phyloP scores from a whole-genome alignment of 2,329 filamentous ascomycete genomes.

The Diaporthe helianthi region DNA sequence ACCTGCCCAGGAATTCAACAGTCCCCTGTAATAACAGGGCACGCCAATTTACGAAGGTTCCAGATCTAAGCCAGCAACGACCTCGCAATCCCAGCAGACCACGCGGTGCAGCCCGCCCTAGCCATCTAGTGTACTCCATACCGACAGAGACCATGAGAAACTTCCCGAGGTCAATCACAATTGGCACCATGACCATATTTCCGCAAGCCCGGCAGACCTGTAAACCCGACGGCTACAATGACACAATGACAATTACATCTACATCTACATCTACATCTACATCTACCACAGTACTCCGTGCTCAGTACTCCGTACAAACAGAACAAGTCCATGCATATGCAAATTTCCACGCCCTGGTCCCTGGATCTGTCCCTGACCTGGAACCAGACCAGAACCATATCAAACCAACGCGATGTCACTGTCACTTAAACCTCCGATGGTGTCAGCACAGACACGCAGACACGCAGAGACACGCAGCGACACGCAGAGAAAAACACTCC shows the following conservation, averaged over 20 bases:
- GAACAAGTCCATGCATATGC: background rate
- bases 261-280: too few relatives aligned
- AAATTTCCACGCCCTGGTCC: background rate
- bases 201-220: background rate
- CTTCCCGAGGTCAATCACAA: background rate
- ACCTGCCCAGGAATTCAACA: background rate
- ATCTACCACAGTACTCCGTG: too few relatives aligned
- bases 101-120: constrained; percentile 6
- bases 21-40: background rate
- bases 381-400: background rate
- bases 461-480: constrained; percentile 15
- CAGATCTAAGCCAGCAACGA: constrained; percentile 7
- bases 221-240: background rate
- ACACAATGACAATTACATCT: background rate
- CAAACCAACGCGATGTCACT: constrained; percentile 19
- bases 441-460: constrained; percentile 15
- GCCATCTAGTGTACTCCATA: too few relatives aligned
- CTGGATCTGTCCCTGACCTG: background rate
- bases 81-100: constrained; percentile 7
- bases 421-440: constrained; percentile 21
- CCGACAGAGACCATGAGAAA: too few relatives aligned
- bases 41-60: background rate
- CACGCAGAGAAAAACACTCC: background rate
- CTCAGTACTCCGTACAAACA: too few relatives aligned
- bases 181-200: background rate